These are phyloP conservation scores for Lomentospora prolificans DNA, from an alignment of 2,329 filamentous ascomycete genomes.

Conservation along the genomic window DNA sequence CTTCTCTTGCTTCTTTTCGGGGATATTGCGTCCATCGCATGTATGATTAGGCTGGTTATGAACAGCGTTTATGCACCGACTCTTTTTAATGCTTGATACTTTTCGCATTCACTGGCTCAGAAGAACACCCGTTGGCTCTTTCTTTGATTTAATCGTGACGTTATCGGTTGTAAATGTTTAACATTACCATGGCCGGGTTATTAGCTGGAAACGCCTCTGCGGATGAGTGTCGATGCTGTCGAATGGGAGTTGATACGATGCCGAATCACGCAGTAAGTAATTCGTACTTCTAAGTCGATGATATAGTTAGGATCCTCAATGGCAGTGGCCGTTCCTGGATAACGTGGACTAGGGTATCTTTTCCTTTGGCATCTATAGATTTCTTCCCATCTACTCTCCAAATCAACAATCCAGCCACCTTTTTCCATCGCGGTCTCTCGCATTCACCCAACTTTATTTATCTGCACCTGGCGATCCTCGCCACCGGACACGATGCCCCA, in stretches of 20 bases:
- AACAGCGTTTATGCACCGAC: not conserved
- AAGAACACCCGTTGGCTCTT: too few species aligned
- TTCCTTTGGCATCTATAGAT: not conserved
- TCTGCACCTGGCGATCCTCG: slow-evolving; percentile 90
- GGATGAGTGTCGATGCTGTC: too few species aligned
- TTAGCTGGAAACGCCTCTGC: too few species aligned
- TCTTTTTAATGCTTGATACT: not conserved
- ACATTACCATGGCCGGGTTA: too few species aligned
- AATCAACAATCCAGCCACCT: not conserved
- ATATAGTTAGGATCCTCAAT: too few species aligned
- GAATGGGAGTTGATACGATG: too few species aligned
- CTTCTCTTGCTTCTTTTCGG: not conserved
- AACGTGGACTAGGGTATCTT: not conserved
- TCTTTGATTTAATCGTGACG: too few species aligned
- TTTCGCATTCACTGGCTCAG: not conserved
- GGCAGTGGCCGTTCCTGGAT: not conserved
- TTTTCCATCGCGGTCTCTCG: not conserved
- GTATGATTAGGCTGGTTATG: not conserved
- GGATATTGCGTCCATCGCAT: not conserved
- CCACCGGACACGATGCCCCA: slow-evolving; percentile 86
- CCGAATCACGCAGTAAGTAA: too few species aligned
- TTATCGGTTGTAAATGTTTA: too few species aligned
- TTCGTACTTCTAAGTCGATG: too few species aligned
- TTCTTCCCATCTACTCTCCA: not conserved
- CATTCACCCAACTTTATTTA: slow-evolving; percentile 46